Evolutionary conservation across 352 stramenopile genomes (phyloP), one percentile per base, ranked within the genome.

Genomic region (Discostella stelligera): DNA sequence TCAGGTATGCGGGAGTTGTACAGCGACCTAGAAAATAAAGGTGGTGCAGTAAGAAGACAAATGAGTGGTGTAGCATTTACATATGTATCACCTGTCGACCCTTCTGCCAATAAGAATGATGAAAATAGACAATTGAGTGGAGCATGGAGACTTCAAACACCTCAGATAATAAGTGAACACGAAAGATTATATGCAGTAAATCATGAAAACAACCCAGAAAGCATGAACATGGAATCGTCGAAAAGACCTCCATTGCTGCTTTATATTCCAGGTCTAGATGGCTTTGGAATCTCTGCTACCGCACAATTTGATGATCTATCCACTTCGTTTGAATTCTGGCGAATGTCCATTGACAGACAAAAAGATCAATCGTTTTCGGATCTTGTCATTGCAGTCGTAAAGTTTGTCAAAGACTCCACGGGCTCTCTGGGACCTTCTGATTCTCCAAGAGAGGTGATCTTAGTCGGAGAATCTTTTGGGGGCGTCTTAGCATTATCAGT

Each of bases 391-490:
- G 58, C 74, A 5, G 70, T 91, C 8, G 58, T 72, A 5, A 63
- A 79, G n/a, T 91, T 93, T 59, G 37, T 91, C 2, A 50, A 83
- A 58, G 71, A 90, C 32, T 59, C 80, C n/a, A 55, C 58, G 55
- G 39, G 27, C n/a, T 41, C 27, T 1, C 21, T 32, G 46, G 30
- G 20, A 9, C 27, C 54, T 60, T 10, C 16, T 50, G 39, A 66
- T 18, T 50, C 32, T 63, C 64, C 60, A 39, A 64, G 83, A 52
- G 59, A 85, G 10, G 66, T 91, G 0, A 89, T 87, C 48, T 18
- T 94, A 16, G 85, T 93, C 64, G 89, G 84, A 37, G 89, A 94
- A 71, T 88, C 73, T 25, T 93, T 93, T 71, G 89, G 89, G 13
- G 89, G 87, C 13, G 37, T 93, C 3, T 58, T 94, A 20, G 84